Base-by-base conservation (phyloP, 2,329 filamentous ascomycete genomes). In the Alternaria incomplexa region DNA sequence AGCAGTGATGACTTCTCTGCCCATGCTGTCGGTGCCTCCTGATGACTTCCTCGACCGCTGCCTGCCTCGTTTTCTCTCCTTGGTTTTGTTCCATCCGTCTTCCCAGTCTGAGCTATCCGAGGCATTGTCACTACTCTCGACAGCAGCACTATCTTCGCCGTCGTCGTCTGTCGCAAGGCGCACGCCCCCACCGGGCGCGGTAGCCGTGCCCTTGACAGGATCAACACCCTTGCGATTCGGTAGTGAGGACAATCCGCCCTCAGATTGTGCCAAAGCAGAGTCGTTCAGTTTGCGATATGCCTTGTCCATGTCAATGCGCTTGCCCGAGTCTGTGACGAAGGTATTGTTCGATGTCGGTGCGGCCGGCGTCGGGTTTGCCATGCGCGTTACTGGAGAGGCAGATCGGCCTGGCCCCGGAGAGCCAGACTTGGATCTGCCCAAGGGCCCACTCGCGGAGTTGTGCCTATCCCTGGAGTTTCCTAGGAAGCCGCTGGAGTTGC, bases 241-340 rank as follows among this genome's bases (percentile, higher is more conserved):
- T 15, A 92, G 81, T 54, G 84, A 83, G 7, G 90, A 85, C 30
- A 95, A 80, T 54, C 83, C 87, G 26, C 91, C 89, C 17, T 87
- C 85, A 6, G 89, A 89, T 28, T 85, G 85, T 4, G 88, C 84
- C 46, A 94, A 80, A 54, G 90, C 89, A 11, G 90, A 90, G 74
- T 94, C 90, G 1, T 91, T 93, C 17, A 93, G 81, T 62, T 88
- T 86, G 54, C 89, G 85, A 74, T 93, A 92, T 5, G 91, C 90
- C 66, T 84, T 90, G 62, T 86, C 88, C 79, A 91, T 87, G 73
- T 93, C 90, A 55, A 93, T 81, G 2, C 87, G 77, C 50, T 86
- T 85, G 11, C 88, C 89, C 57, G 88, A 88, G 45, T 88, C 86
- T 4, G 91, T 83, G 47, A 88, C 82, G 13, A 86, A 81, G 47